These are phyloP conservation scores for Canna indica DNA, from an alignment of 176 grass and related monocot genomes.

Conservation along the genomic window DNA sequence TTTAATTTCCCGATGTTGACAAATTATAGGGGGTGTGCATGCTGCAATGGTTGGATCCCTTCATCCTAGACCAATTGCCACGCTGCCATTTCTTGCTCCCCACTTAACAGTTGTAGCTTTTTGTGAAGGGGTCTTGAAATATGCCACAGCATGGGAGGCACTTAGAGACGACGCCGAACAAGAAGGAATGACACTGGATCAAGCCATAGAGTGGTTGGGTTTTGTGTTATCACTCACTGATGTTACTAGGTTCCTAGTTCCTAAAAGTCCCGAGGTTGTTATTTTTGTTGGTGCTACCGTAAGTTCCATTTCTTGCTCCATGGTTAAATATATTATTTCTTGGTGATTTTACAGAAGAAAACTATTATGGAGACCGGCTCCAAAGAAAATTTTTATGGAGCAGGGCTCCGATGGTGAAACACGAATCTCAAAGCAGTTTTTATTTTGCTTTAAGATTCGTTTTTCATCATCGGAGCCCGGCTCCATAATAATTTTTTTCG, in stretches of 20 bases:
- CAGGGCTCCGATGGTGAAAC: no score
- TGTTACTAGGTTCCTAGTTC: conserved; percentile 67
- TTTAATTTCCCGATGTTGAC: background rate
- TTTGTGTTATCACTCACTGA: conserved; percentile 84
- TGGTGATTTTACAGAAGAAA: no score
- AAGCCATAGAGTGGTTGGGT: conserved; percentile 67
- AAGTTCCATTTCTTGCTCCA: conserved; percentile 5
- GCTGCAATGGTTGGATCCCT: conserved; percentile 96
- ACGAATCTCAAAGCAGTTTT: no score
- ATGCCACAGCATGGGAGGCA: conserved; percentile 80
- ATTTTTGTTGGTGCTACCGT: conserved; percentile 24
- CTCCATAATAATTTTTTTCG: no score
- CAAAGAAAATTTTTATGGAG: no score
- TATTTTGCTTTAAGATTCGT: no score
- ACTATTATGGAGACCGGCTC: no score
- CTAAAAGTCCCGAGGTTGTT: conserved; percentile 15
- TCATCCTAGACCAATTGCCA: conserved; percentile 85
- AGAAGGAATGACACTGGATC: conserved; percentile 27
- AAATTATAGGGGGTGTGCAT: conserved; percentile 65
- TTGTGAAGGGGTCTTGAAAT: conserved; percentile 71
- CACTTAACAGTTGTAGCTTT: conserved; percentile 90
- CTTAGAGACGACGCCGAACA: conserved; percentile 65
- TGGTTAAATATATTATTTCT: no score
- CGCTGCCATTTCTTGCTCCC: conserved; percentile 87
- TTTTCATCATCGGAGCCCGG: no score